Base-by-base conservation (phyloP, 2,329 filamentous ascomycete species). In the Colletotrichum coccodes region DNA sequence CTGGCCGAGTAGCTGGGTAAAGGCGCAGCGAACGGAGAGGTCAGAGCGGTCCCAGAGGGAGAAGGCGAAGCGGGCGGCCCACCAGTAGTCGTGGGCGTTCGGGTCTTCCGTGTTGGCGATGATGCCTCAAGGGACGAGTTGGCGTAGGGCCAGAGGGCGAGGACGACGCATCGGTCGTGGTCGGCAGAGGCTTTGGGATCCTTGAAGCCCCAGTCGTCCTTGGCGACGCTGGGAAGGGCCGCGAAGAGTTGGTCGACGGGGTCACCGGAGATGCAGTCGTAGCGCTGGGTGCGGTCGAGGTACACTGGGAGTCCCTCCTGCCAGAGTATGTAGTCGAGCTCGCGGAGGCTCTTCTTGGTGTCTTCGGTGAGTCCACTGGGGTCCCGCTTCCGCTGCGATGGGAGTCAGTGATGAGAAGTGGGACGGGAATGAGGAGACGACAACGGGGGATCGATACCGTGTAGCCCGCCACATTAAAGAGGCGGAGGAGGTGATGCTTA, bases 121-220 rank as follows among this genome's bases (percentile, higher is more conserved):
- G 63, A 71, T 40, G 6, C 26, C 30, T 60, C 34, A 6, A 70
- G 36, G 23, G 42, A 46, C 2, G 70, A 71, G 49, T 71, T 71
- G 49, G 63, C 62, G 26, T 50, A 70, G 21, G 68, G 68, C 70
- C 70, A 71, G 18, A 71, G 44, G 16, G 68, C 67, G 6, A 44
- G 42, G 23, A 40, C 68, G 30, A 71, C n/a, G 12, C 47, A 28
- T 11, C 57, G 56, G 23, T 61, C 23, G 36, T 67, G 32, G 11
- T 23, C 30, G 14, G 50, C 56, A 4, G 34, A 14, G 1, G 42
- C 36, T 2, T 18, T 21, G 23, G n/a, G 16, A 6, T 16, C n/a
- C 16, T 50, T 36, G 26, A 53, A 14, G 23, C 46, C 53, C 9
- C 34, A 14, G n/a, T 70, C 62, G n/a, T 70, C 62, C 9, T 67